These are phyloP conservation scores for Pinus taeda DNA, from an alignment of 75 land plant genomes.

Conservation along the genomic window DNA sequence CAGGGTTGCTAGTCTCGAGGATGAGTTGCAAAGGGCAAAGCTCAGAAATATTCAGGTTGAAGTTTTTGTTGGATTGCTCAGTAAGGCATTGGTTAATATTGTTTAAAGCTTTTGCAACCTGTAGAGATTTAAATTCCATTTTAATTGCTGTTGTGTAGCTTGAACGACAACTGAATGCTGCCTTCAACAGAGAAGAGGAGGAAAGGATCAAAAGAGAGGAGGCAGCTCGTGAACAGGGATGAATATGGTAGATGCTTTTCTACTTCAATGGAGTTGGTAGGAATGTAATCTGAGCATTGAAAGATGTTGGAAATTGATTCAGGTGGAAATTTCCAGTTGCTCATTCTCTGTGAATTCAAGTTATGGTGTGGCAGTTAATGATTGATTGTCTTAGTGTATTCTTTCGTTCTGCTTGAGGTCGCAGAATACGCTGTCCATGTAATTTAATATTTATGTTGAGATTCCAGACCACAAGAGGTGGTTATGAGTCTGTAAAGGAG, in stretches of 20 bases:
- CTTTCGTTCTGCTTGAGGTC: neutral
- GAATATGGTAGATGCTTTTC: neutral
- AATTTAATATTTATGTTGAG: neutral
- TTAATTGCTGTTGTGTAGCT: constrained; percentile 2
- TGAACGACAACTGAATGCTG: constrained; percentile 5
- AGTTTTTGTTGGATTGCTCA: neutral
- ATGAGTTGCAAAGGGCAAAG: constrained; percentile 7
- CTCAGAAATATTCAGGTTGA: constrained; percentile 1
- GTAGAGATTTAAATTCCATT: neutral
- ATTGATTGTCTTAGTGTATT: neutral
- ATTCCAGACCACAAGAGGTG: neutral
- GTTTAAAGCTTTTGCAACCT: neutral
- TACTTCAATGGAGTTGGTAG: neutral
- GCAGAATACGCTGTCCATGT: neutral
- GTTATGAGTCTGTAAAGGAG: neutral
- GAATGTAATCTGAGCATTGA: neutral
- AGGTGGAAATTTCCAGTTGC: neutral
- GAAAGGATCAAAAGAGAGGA: constrained; percentile 3
- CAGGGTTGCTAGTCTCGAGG: constrained; percentile 4
- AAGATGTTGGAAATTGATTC: neutral
- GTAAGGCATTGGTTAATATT: neutral
- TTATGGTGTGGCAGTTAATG: neutral
- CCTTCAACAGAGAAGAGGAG: neutral
- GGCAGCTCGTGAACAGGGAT: neutral
- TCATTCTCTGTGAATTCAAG: neutral